Conservation (phyloP, 441 rosid genomes). For the Omphalea diandra region DNA sequence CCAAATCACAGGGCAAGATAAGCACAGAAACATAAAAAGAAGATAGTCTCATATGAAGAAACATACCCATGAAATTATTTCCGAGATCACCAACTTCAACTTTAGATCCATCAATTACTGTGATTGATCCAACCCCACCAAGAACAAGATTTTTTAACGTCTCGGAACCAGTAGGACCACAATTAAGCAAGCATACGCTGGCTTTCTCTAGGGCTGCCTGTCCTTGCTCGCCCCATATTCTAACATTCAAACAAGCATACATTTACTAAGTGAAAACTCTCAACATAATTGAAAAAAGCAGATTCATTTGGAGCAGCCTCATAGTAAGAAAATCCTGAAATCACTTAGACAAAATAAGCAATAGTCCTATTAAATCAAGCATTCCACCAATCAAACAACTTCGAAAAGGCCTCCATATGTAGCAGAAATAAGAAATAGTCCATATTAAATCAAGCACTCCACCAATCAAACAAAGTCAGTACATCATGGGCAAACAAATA, state of each 20-base stretch:
- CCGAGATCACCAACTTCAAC: conserved; percentile 88
- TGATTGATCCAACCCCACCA: conserved; percentile 92
- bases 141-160: conserved; percentile 91
- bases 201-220: conserved; percentile 81
- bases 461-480: not conserved
- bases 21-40: conserved; percentile 8
- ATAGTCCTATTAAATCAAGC: not conserved
- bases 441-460: not conserved
- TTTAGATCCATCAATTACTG: conserved; percentile 88
- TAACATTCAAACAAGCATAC: conserved; percentile 23
- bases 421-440: too few species aligned
- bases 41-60: not conserved
- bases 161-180: conserved; percentile 97
- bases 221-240: conserved; percentile 99
- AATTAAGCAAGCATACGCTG: conserved; percentile 84
- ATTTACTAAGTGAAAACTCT: not conserved
- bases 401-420: not conserved
- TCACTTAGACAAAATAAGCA: not conserved
- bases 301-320: not conserved
- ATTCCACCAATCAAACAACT: not conserved
- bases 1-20: conserved; percentile 25
- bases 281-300: too few species aligned
- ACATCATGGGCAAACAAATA: not conserved
- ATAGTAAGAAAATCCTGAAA: not conserved
- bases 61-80: conserved; percentile 88